A percentile compares a stretch with the other conserved stretches of the same genome.
These are phyloP conservation scores for Penicillium paxilli DNA, from an alignment of 495 filamentous ascomycete species.

Conservation along the genomic window DNA sequence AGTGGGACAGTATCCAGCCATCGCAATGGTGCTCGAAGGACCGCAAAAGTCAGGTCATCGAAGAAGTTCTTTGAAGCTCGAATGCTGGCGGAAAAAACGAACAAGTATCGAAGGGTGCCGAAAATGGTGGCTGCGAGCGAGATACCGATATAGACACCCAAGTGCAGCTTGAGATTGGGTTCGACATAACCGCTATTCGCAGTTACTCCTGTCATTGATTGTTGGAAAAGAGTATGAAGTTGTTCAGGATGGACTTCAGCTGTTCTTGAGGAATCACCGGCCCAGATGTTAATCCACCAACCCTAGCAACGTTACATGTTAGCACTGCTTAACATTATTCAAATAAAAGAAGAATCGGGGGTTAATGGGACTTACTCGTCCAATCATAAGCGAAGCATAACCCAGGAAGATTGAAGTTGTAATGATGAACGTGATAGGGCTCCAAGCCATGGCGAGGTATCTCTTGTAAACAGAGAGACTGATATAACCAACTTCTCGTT, in stretches of 20 bases:
- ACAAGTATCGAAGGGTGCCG: conserved; percentile 57
- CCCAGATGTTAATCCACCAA: conserved; percentile 76
- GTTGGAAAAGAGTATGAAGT: conserved; percentile 16
- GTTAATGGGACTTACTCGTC: conserved; percentile 32
- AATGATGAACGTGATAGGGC: conserved; percentile 17
- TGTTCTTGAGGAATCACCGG: conserved; percentile 28
- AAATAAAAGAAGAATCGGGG: neutral
- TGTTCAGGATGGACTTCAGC: conserved; percentile 24
- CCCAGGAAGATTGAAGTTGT: conserved; percentile 12
- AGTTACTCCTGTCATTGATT: conserved; percentile 13
- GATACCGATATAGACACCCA: conserved; percentile 65
- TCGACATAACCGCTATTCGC: neutral
- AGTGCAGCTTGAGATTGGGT: conserved; percentile 55
- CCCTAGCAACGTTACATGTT: conserved; percentile 37
- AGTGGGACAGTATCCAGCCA: conserved; percentile 84
- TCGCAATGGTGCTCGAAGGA: conserved; percentile 68
- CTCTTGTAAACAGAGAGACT: conserved; percentile 59
- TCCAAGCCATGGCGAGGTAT: conserved; percentile 70
- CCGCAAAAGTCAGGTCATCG: conserved; percentile 57
- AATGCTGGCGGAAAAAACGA: conserved; percentile 53
- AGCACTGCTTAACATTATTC: too few species aligned
- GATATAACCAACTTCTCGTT: conserved; percentile 64
- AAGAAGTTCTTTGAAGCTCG: conserved; percentile 66
- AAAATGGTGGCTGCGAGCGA: conserved; percentile 56
- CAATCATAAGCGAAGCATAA: conserved; percentile 34